Evolutionary conservation across 345 rosid genomes (phyloP).

Genomic region (Reutealis trisperma): DNA sequence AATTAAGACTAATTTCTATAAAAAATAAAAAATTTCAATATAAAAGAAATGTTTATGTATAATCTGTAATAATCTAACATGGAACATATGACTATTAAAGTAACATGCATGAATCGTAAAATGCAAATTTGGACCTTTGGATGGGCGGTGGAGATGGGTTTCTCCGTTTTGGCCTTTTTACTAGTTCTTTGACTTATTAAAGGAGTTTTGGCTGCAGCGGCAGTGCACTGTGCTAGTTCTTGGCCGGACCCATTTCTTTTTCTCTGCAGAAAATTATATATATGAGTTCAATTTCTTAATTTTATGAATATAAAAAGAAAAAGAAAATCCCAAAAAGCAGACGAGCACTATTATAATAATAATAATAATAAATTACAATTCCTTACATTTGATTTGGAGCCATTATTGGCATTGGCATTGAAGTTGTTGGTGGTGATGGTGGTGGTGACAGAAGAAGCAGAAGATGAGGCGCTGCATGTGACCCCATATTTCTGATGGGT

Average conservation of each 20-base stretch:
- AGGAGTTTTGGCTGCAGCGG: constrained; percentile 6
- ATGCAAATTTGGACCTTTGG: constrained; percentile 46
- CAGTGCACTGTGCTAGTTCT: constrained; percentile 20
- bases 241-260: constrained; percentile 45
- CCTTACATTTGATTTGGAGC: constrained; percentile 37
- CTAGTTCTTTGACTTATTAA: constrained; percentile 34
- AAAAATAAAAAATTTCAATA: too few species aligned
- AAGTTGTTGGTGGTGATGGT: neutral
- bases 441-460: constrained; percentile 39
- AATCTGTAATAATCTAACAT: neutral
- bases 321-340: neutral
- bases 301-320: too few species aligned
- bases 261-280: constrained; percentile 36
- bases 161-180: constrained; percentile 53
- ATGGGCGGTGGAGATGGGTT: constrained; percentile 39
- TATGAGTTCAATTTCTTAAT: neutral
- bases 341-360: neutral
- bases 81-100: neutral
- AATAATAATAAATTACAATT: neutral
- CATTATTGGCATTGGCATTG: constrained; percentile 11
- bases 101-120: neutral
- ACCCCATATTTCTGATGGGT: constrained; percentile 38
- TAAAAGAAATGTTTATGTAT: too few species aligned
- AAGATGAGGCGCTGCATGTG: constrained; percentile 48
- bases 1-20: neutral